Percentiles rank a stretch among this genome's conserved stretches.
phyloP scores from a whole-genome alignment of 2,329 filamentous ascomycete genomes.

The Westerdykella aurantiaca region DNA sequence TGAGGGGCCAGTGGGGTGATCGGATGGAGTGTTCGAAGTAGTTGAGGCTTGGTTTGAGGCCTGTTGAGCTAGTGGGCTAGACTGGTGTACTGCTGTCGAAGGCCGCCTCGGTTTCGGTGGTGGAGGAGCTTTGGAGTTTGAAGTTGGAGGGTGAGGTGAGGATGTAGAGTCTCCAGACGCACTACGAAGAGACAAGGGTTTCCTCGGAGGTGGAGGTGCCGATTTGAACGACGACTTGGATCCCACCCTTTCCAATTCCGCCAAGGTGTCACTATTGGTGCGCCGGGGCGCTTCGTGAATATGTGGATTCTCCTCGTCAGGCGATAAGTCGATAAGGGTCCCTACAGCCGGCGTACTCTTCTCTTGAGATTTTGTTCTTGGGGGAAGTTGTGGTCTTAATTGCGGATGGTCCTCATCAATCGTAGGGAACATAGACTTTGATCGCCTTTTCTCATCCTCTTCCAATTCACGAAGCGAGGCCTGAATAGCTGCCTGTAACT shows the following conservation, averaged over 20 bases:
- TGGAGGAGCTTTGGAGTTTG: slow-evolving; percentile 22
- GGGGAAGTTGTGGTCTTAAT: slow-evolving; percentile 33
- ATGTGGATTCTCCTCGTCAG: slow-evolving; percentile 34
- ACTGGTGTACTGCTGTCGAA: slow-evolving; percentile 19
- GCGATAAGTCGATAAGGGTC: slow-evolving; percentile 46
- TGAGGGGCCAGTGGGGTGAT: slow-evolving; percentile 10
- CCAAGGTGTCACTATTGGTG: slow-evolving; percentile 22
- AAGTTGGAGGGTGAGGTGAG: slow-evolving; percentile 15
- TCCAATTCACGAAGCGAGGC: slow-evolving; percentile 45
- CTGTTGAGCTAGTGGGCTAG: slow-evolving; percentile 27
- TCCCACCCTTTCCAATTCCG: slow-evolving; percentile 7
- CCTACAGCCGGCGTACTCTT: slow-evolving; percentile 18
- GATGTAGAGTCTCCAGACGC: slow-evolving; percentile 25
- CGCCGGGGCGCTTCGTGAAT: slow-evolving; percentile 15
- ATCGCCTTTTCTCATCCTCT: slow-evolving; percentile 32
- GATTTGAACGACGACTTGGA: slow-evolving; percentile 22
- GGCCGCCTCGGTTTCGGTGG: slow-evolving; percentile 31
- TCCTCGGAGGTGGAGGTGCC: slow-evolving; percentile 28
- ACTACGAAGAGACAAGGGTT: slow-evolving; percentile 37
- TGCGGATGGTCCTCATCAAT: slow-evolving; percentile 34
- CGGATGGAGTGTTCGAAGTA: slow-evolving; percentile 5
- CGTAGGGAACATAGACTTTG: slow-evolving; percentile 27
- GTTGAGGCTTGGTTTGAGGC: slow-evolving; percentile 20
- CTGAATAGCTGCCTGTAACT: slow-evolving; percentile 44
- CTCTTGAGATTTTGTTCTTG: slow-evolving; percentile 26